phyloP scores from a whole-genome alignment of 23 red algal species.

The Agarophyton chilense region DNA sequence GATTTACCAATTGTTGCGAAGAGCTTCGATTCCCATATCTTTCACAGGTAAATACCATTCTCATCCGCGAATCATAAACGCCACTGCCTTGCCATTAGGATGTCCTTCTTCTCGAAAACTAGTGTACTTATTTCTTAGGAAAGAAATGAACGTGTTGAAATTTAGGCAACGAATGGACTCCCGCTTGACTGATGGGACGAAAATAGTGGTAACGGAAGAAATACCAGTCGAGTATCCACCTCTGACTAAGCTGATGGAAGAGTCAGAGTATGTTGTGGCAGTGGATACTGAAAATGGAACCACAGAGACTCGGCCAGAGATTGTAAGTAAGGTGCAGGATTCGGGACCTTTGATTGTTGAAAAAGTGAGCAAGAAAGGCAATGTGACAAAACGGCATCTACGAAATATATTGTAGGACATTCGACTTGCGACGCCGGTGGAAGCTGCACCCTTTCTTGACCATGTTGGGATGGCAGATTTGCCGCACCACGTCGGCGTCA shows the following conservation, averaged over 20 bases:
- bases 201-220: conserved; percentile 24
- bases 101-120: conserved; percentile 51
- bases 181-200: conserved; percentile 52
- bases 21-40: conserved; percentile 65
- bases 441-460: conserved; percentile 62
- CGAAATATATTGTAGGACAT: conserved; percentile 44
- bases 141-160: conserved; percentile 23
- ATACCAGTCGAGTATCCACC: conserved; percentile 1
- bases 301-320: background rate
- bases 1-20: conserved; percentile 61
- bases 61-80: conserved; percentile 54
- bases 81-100: conserved; percentile 74
- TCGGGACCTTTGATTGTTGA: conserved; percentile 60
- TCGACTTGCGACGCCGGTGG: conserved; percentile 33
- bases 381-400: conserved; percentile 23
- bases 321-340: conserved; percentile 17
- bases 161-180: conserved; percentile 28
- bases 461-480: conserved; percentile 61
- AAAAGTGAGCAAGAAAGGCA: conserved; percentile 62
- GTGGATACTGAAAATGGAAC: conserved; percentile 24
- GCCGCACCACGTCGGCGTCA: conserved; percentile 8
- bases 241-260: conserved; percentile 29
- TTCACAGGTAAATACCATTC: conserved; percentile 63
- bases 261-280: conserved; percentile 53
- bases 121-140: conserved; percentile 49